A percentile compares a stretch with the other conserved stretches of the same genome.
phyloP scores from a whole-genome alignment of 345 rosid species.

The Litchi chinensis region DNA sequence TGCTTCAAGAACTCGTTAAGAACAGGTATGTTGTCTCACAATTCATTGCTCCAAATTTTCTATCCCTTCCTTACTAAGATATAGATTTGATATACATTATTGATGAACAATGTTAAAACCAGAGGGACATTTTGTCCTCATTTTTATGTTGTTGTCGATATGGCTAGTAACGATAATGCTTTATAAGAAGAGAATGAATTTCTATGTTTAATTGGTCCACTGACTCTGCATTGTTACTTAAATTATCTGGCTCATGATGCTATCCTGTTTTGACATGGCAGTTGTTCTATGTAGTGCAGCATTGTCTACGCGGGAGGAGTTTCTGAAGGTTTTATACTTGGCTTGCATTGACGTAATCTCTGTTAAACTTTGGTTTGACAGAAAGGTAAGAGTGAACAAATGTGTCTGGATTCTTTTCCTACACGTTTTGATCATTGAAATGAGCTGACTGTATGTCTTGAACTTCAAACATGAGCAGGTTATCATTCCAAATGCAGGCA shows the following conservation, averaged over 20 bases:
- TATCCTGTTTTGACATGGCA: conserved; percentile 29
- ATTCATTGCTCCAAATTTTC: background rate
- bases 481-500: conserved; percentile 48
- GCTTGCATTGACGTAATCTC: conserved; percentile 44
- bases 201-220: too few relatives aligned
- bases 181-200: too few relatives aligned
- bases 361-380: conserved; percentile 50
- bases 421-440: background rate
- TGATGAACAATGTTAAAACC: background rate
- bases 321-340: conserved; percentile 58
- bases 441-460: background rate
- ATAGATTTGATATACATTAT: background rate
- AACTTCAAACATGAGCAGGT: conserved; percentile 36
- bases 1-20: conserved; percentile 51
- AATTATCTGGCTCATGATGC: background rate
- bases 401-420: background rate
- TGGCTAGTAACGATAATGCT: too few relatives aligned
- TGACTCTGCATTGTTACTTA: background rate
- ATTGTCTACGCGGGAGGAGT: conserved; percentile 53
- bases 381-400: conserved; percentile 36
- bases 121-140: too few relatives aligned
- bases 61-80: background rate
- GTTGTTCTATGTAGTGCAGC: conserved; percentile 54
- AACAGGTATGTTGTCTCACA: conserved; percentile 40
- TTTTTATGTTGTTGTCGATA: too few relatives aligned